Conservation (phyloP, 805 yeast genomes). For the Candida chilensis region DNA sequence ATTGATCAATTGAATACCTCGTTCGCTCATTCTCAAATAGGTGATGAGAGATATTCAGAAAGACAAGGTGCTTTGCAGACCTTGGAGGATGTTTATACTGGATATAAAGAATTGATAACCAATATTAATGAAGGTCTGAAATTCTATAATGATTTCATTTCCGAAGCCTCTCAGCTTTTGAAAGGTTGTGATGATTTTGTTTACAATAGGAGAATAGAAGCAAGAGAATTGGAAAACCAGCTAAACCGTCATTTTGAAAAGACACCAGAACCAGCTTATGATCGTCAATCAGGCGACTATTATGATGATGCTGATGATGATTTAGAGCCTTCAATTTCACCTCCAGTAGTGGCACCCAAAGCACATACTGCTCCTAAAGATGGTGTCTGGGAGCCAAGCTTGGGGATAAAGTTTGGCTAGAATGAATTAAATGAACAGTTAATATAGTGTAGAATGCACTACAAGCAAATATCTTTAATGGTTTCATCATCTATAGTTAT, state of each 20-base stretch:
- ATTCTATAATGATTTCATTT: constrained; percentile 59
- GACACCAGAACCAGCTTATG: neutral
- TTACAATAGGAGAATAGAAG: constrained; percentile 41
- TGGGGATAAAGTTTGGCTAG: constrained; percentile 2
- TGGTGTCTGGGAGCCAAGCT: constrained; percentile 1
- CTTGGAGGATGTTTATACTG: constrained; percentile 38
- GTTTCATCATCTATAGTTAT: too few relatives aligned
- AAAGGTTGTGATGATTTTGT: constrained; percentile 43
- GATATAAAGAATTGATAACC: constrained; percentile 44
- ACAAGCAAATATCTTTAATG: too few relatives aligned
- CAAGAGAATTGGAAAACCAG: constrained; percentile 35
- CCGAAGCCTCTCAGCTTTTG: constrained; percentile 32
- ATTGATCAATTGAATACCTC: constrained; percentile 10
- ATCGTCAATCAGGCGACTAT: neutral
- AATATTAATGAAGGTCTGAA: constrained; percentile 61
- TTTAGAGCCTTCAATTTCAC: neutral
- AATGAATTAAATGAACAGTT: too few relatives aligned
- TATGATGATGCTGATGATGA: neutral
- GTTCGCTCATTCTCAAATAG: constrained; percentile 9
- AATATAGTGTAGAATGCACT: too few relatives aligned
- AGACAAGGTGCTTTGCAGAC: constrained; percentile 42
- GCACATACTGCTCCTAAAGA: too few relatives aligned
- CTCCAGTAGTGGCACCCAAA: neutral
- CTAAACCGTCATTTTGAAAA: neutral
- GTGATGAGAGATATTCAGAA: constrained; percentile 13